Evolutionary conservation across 2,329 filamentous ascomycete genomes (phyloP).

Genomic region (Penicillium olsonii): DNA sequence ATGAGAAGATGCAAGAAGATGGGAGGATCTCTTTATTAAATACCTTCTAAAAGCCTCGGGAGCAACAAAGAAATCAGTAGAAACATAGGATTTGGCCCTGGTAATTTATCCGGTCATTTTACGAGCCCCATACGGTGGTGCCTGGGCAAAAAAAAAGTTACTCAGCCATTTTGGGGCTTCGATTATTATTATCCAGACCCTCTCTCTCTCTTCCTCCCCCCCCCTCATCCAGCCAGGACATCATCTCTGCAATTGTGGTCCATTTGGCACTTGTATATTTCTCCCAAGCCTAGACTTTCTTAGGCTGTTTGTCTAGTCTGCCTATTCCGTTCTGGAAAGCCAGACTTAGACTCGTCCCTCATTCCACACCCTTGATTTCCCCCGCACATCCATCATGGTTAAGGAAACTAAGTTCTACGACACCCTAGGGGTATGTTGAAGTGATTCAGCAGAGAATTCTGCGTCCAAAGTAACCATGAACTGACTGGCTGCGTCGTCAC

Average conservation of each 20-base stretch:
- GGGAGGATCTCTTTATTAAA: neutral
- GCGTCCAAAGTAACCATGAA: conserved; percentile 1
- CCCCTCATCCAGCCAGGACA: conserved; percentile 12
- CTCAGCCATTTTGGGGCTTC: conserved; percentile 23
- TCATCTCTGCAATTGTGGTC: conserved; percentile 10
- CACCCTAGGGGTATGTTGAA: conserved; percentile 46
- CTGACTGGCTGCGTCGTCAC: conserved; percentile 28
- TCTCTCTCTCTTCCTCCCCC: conserved; percentile 12
- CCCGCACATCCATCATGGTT: conserved; percentile 45
- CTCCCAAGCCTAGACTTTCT: neutral
- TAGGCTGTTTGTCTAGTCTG: conserved; percentile 11
- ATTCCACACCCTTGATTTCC: conserved; percentile 19
- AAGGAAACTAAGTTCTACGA: conserved; percentile 55
- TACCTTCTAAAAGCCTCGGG: too few species aligned
- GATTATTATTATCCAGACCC: conserved; percentile 22
- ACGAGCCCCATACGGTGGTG: conserved; percentile 18
- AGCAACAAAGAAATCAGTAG: conserved; percentile 5
- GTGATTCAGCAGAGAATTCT: neutral
- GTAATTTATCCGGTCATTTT: conserved; percentile 19
- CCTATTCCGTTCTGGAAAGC: conserved; percentile 11
- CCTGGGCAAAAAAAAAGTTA: conserved; percentile 27
- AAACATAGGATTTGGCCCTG: conserved; percentile 3
- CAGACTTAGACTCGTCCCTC: conserved; percentile 4
- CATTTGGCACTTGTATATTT: conserved; percentile 11
- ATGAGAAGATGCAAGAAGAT: too few species aligned